phyloP scores from a whole-genome alignment of 139 green algal genomes.

The Volvox reticuliferus region DNA sequence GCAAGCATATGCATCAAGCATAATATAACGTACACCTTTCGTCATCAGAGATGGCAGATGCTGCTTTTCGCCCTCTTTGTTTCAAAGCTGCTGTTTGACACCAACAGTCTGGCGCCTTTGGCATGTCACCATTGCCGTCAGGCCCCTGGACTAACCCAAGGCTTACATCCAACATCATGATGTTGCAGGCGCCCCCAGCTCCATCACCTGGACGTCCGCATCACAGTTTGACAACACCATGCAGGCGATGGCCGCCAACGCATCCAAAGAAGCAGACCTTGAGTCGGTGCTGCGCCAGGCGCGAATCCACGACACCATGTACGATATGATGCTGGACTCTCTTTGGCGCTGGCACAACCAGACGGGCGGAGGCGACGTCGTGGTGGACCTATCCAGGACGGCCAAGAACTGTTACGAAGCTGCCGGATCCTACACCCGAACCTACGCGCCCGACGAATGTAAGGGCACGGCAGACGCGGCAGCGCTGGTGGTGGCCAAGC shows the following conservation, averaged over 20 bases:
- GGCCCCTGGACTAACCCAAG: no score
- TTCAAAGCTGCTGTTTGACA: no score
- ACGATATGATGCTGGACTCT: constrained; percentile 14
- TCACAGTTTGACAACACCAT: background rate
- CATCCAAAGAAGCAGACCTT: background rate
- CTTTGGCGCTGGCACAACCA: constrained; percentile 44
- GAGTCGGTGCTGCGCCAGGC: background rate
- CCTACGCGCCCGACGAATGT: constrained; percentile 6
- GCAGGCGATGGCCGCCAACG: background rate
- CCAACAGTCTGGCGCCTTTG: no score
- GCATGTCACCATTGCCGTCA: no score
- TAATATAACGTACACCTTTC: no score
- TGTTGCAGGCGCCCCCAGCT: background rate
- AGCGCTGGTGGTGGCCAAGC: background rate
- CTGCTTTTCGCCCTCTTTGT: no score
- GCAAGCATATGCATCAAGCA: no score
- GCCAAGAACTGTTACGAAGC: background rate
- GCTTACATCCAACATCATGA: no score
- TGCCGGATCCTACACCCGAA: background rate
- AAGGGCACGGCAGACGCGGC: background rate
- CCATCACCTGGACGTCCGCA: background rate
- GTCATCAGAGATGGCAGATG: no score
- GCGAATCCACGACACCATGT: background rate
- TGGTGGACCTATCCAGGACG: background rate
- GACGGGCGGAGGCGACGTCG: constrained; percentile 11